Conservation (phyloP, 352 stramenopile species). For the Globisporangium middletonii region DNA sequence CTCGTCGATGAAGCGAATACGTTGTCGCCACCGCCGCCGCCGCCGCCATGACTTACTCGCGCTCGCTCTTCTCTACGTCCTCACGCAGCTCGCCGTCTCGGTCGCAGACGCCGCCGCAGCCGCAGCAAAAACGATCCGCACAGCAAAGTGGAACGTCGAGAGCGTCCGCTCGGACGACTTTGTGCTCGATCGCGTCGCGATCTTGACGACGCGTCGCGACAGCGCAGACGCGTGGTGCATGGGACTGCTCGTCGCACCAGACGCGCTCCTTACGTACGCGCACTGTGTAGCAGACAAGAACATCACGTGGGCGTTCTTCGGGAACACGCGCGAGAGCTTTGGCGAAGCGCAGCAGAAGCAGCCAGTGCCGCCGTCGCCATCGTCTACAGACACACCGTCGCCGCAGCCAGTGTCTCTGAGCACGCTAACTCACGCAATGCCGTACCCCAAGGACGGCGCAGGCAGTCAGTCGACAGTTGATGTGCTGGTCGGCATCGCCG, state of each 20-base stretch:
- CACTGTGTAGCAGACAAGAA: conserved; percentile 13
- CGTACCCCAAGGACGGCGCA: too few species aligned
- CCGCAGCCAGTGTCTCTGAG: background rate
- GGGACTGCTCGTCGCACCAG: conserved; percentile 24
- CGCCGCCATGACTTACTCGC: too few species aligned
- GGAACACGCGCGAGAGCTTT: conserved; percentile 7
- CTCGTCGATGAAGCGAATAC: too few species aligned
- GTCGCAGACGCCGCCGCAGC: background rate
- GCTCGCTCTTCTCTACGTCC: background rate
- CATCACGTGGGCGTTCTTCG: conserved; percentile 27
- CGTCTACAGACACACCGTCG: background rate
- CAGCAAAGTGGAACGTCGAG: conserved; percentile 6
- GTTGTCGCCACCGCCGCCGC: too few species aligned
- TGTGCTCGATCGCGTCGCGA: conserved; percentile 15
- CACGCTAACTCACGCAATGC: too few species aligned
- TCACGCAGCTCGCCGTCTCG: background rate
- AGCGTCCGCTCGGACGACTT: background rate
- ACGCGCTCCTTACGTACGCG: conserved; percentile 27
- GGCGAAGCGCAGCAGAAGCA: background rate
- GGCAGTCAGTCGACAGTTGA: too few species aligned
- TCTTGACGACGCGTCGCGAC: conserved; percentile 13
- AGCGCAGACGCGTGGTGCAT: conserved; percentile 19
- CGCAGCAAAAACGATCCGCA: background rate
- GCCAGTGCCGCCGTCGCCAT: background rate
- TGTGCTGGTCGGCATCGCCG: too few species aligned